Percentiles rank a stretch among this genome's conserved stretches.
phyloP scores from a whole-genome alignment of 805 yeast species.

The Metschnikowia gruessii region DNA sequence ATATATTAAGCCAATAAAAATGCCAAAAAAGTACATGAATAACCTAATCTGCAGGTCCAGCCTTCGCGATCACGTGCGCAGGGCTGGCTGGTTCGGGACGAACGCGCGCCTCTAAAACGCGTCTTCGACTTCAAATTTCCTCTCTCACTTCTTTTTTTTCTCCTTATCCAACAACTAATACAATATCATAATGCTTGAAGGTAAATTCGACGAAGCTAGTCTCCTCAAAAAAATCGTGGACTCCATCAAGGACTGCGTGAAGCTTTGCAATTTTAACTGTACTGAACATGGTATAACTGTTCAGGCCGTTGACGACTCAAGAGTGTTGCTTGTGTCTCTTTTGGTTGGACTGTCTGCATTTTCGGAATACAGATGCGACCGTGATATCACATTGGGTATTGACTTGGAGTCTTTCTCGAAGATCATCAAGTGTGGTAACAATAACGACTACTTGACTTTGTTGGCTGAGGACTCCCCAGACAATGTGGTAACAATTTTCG shows the following conservation, averaged over 20 bases:
- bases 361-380: conserved; percentile 91
- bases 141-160: too few species aligned
- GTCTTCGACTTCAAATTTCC: too few species aligned
- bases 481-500: conserved; percentile 75
- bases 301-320: conserved; percentile 96
- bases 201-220: conserved; percentile 90
- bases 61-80: too few species aligned
- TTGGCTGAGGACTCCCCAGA: conserved; percentile 90
- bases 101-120: too few species aligned
- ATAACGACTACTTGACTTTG: conserved; percentile 81
- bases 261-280: conserved; percentile 94
- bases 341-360: conserved; percentile 87
- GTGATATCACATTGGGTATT: conserved; percentile 86
- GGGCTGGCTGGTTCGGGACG: too few species aligned
- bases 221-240: conserved; percentile 90
- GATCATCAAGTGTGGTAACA: conserved; percentile 87
- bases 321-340: conserved; percentile 87
- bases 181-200: conserved; percentile 77
- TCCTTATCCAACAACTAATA: not conserved
- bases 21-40: too few species aligned
- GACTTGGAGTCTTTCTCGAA: conserved; percentile 86
- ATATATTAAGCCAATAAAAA: too few species aligned
- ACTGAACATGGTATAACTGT: conserved; percentile 92
- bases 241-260: conserved; percentile 91
- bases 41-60: too few species aligned